Conservation (phyloP, 2,329 filamentous ascomycete genomes). For the Huntiella moniliformis region DNA sequence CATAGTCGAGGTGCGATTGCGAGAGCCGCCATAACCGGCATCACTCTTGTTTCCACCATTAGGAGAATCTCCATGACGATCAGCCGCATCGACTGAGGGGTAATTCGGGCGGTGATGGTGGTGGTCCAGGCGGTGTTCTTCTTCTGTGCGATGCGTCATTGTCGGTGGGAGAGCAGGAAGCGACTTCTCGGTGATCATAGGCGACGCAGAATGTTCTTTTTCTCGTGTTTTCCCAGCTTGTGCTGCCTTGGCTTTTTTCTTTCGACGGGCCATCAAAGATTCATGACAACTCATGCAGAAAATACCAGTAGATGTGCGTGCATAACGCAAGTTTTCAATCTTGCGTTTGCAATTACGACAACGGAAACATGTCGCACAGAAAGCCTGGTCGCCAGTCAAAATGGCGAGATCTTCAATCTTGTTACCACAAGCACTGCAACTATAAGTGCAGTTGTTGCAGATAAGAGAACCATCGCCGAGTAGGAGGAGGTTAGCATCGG, state of each 20-base stretch:
- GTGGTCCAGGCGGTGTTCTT: constrained; percentile 3
- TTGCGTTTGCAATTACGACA: constrained; percentile 97
- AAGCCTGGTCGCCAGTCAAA: constrained; percentile 91
- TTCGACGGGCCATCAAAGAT: constrained; percentile 76
- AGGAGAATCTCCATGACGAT: constrained; percentile 6
- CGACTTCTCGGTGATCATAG: constrained; percentile 72
- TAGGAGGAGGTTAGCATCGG: constrained; percentile 88
- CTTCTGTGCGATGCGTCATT: constrained; percentile 2
- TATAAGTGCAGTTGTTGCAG: constrained; percentile 98
- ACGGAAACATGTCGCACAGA: constrained; percentile 90
- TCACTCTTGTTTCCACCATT: constrained; percentile 29
- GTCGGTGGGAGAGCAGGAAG: constrained; percentile 72
- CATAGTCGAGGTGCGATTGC: constrained; percentile 48
- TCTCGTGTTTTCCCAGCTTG: constrained; percentile 38
- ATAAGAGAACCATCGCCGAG: constrained; percentile 95
- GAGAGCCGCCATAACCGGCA: constrained; percentile 59
- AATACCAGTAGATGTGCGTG: constrained; percentile 90
- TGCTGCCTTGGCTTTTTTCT: constrained; percentile 61
- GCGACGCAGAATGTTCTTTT: constrained; percentile 34
- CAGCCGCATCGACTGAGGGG: not conserved
- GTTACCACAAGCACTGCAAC: constrained; percentile 87
- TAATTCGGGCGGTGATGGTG: constrained; percentile 28
- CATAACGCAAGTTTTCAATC: constrained; percentile 96
- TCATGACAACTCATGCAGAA: constrained; percentile 99
- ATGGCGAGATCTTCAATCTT: constrained; percentile 98